Base-by-base conservation (phyloP, 2,329 filamentous ascomycete genomes). In the Monosporascus sp. region DNA sequence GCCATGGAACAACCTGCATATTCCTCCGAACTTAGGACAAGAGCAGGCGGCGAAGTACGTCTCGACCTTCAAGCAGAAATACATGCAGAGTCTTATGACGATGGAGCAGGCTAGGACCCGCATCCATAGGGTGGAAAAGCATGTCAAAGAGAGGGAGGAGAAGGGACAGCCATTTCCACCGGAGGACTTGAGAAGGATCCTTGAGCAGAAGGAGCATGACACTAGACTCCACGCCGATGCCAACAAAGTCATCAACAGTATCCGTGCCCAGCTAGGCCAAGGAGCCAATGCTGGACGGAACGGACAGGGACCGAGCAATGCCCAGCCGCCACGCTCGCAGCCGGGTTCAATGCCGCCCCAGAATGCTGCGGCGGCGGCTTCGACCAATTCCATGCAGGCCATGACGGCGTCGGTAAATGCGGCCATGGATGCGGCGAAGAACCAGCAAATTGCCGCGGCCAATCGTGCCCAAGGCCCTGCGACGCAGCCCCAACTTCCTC, bases 401-500 rank as follows among this genome's bases (percentile, higher is more conserved):
- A 63, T 62, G 17, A 65, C 66, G 3, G 62, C 66, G 11, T 67
- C 67, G 24, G 64, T 69, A 7, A 68, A 64, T 50, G 65, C 66
- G 5, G 66, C 66, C 17, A 67, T 68, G 57, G 64, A 68, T 43
- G 64, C 62, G 3, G 67, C 66, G 2, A 68, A 67, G 52, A 69
- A 57, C 38, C 61, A 65, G 50, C 66, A 68, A 52, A 55, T 65
- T 9, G 60, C 58, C 18, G 62, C 61, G 11, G 57, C 56, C 3
- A 58, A 59, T 24, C 57, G 64, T 38, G 38, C 61, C n/a, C 8
- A 48, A 15, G 51, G 52, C 9, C 27, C 57, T 45, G 35, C 54
- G 15, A 59, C 57, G 20, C 62, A 62, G 48, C 25, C 54, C 25
- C 65, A 58, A 17, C 64, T 58, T 47, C 61, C 63, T 43, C 59